Evolutionary conservation across 768 basidiomycete species (phyloP).

Genomic region (Hygrocybe punicea): DNA sequence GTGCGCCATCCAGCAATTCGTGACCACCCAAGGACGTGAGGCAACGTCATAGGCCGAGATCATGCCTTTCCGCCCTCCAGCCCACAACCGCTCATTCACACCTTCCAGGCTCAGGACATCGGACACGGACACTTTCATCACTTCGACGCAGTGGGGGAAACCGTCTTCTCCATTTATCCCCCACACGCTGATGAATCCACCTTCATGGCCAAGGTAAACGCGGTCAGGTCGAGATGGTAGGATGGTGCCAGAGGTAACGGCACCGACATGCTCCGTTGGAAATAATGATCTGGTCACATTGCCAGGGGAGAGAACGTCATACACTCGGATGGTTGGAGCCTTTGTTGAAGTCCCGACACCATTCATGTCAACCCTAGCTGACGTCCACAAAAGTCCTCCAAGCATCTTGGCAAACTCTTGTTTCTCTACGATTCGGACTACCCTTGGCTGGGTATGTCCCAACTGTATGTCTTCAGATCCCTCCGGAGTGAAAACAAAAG

Average conservation of each 20-base stretch:
- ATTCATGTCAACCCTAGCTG: slow-evolving; percentile 51
- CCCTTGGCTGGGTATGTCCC: slow-evolving; percentile 48
- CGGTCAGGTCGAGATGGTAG: slow-evolving; percentile 62
- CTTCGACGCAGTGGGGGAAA: slow-evolving; percentile 63
- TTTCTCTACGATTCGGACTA: slow-evolving; percentile 73
- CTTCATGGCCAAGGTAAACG: slow-evolving; percentile 90
- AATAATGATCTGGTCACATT: slow-evolving; percentile 51
- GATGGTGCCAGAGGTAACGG: slow-evolving; percentile 77
- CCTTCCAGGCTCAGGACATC: slow-evolving; percentile 84
- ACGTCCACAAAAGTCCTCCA: slow-evolving; percentile 81
- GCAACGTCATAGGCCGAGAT: slow-evolving; percentile 79
- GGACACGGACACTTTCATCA: slow-evolving; percentile 74
- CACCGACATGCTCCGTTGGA: slow-evolving; percentile 70
- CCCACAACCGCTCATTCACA: slow-evolving; percentile 83
- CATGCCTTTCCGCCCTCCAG: slow-evolving; percentile 75
- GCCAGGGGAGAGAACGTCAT: slow-evolving; percentile 67
- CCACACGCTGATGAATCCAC: slow-evolving; percentile 88
- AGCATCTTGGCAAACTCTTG: slow-evolving; percentile 75
- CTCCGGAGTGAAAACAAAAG: slow-evolving; percentile 64
- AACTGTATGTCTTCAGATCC: slow-evolving; percentile 45
- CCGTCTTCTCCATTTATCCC: slow-evolving; percentile 49
- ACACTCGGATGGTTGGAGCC: slow-evolving; percentile 74
- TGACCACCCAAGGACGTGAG: slow-evolving; percentile 76
- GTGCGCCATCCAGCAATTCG: slow-evolving; percentile 87
- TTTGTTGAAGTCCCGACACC: slow-evolving; percentile 39